Evolutionary conservation across 495 filamentous ascomycete species (phyloP).

Genomic region (Tuber indicum): DNA sequence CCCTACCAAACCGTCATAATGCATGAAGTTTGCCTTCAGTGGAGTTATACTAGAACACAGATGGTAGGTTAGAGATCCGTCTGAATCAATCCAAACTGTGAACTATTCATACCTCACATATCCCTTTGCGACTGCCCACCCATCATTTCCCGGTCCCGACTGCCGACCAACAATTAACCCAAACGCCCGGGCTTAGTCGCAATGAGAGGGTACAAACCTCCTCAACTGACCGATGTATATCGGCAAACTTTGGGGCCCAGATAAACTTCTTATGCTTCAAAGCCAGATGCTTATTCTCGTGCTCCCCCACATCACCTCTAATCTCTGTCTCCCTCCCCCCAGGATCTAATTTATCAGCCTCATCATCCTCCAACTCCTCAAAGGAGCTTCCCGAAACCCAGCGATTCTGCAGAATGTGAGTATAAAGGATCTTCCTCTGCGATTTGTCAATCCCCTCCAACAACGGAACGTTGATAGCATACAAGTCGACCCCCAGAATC

Average conservation of each 20-base stretch:
- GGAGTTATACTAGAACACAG: constrained; percentile 65
- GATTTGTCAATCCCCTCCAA: constrained; percentile 54
- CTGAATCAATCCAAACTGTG: background rate
- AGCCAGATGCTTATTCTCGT: constrained; percentile 32
- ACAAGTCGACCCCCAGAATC: constrained; percentile 69
- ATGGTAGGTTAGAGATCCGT: background rate
- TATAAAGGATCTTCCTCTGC: constrained; percentile 64
- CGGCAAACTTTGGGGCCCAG: constrained; percentile 81
- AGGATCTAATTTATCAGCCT: constrained; percentile 50
- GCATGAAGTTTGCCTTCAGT: constrained; percentile 86
- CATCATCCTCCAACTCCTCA: constrained; percentile 60
- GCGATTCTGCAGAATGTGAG: constrained; percentile 76
- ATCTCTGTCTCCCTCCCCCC: constrained; percentile 61
- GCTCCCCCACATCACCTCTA: constrained; percentile 50
- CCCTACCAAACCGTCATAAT: constrained; percentile 55
- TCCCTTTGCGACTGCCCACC: constrained; percentile 84
- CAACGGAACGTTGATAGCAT: constrained; percentile 81
- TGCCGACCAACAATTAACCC: constrained; percentile 9
- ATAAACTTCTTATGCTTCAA: constrained; percentile 66
- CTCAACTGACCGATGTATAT: constrained; percentile 79
- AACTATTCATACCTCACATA: constrained; percentile 65
- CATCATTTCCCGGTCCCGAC: constrained; percentile 78
- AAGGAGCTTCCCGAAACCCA: constrained; percentile 83
- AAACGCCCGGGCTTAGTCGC: too few relatives aligned
- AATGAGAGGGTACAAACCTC: constrained; percentile 42